Base-by-base conservation (phyloP, 2,329 filamentous ascomycete species). In the Pseudophaeomoniella oleicola region DNA sequence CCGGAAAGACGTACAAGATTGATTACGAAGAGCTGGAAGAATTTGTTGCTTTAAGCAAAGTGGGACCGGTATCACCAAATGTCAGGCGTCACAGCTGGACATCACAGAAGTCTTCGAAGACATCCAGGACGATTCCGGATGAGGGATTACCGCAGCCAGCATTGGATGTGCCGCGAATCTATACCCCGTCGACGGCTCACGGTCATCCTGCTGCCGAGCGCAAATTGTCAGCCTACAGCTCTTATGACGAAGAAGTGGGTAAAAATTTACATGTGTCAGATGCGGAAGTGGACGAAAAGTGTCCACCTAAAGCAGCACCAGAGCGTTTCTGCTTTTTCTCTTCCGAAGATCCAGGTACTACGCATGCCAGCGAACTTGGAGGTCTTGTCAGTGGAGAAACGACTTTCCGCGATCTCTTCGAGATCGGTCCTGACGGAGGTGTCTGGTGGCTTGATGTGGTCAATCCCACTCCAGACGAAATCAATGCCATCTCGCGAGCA, bases 401-500 rank as follows among this genome's bases (percentile, higher is more conserved):
- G 55, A 81, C 81, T 39, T 81, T 96, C 49, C 79, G 84, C 19
- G 85, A 86, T 39, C 73, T 98, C 9, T 98, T 98, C 54, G 75
- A 78, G 46, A 66, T 76, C 22, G 72, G 71, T 19, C 67, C 69
- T 2, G 69, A 75, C 19, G 70, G 86, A 48, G 88, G 88, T 50
- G 87, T 94, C n/a, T 98, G 88, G 87, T 98, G 90, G 90, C 69
- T 98, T 35, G 93, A 98, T 51, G 80, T 94, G 55, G 81, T 88
- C 54, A 85, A 83, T 47, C 85, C 88, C 2, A 87, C 80, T 1
- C 82, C 87, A 51, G 86, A 88, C 40, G 90, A 96, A 55, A 77
- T 94, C 14, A 76, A 78, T 31, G 79, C 79, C 18, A 79, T 98
- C 43, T 93, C 85, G 65, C 86, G 87, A 52, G 87, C 90, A 3